Evolutionary conservation across 257 asterid genomes (phyloP).

Genomic region (Salvia splendens): DNA sequence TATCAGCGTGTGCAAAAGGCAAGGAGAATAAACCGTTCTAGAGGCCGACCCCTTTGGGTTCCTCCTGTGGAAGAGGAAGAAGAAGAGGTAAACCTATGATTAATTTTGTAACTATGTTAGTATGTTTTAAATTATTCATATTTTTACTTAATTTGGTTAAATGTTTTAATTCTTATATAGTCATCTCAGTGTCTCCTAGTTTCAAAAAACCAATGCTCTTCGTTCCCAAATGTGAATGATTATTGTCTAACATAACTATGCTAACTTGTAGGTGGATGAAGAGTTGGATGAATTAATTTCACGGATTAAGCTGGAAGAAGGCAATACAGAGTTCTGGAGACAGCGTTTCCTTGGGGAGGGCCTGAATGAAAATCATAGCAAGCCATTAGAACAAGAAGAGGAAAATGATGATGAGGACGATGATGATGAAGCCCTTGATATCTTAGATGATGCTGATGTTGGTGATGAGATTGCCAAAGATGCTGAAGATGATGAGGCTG

Average conservation of each 20-base stretch:
- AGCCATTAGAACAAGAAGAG: conserved; percentile 55
- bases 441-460: conserved; percentile 54
- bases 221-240: conserved; percentile 11
- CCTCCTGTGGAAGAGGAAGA: conserved; percentile 98
- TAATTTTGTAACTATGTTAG: conserved; percentile 8
- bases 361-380: conserved; percentile 60
- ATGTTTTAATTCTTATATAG: conserved; percentile 5
- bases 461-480: conserved; percentile 67
- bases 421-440: conserved; percentile 43
- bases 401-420: conserved; percentile 38
- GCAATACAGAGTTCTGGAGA: conserved; percentile 96
- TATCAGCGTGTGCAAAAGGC: conserved; percentile 99
- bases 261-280: conserved; percentile 67
- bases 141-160: conserved; percentile 10
- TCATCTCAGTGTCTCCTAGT: conserved; percentile 12
- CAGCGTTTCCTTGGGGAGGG: conserved; percentile 97
- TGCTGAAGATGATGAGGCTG: conserved; percentile 68
- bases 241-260: conserved; percentile 21
- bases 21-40: conserved; percentile 95
- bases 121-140: conserved; percentile 8
- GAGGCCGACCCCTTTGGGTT: conserved; percentile 99
- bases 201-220: conserved; percentile 13
- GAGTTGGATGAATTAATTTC: conserved; percentile 92
- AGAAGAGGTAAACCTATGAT: conserved; percentile 71
- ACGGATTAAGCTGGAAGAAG: conserved; percentile 88